A percentile compares a stretch with the other conserved stretches of the same genome.
These are phyloP conservation scores for Annona squamosa DNA, from an alignment of 164 flowering plant genomes.

Conservation along the genomic window DNA sequence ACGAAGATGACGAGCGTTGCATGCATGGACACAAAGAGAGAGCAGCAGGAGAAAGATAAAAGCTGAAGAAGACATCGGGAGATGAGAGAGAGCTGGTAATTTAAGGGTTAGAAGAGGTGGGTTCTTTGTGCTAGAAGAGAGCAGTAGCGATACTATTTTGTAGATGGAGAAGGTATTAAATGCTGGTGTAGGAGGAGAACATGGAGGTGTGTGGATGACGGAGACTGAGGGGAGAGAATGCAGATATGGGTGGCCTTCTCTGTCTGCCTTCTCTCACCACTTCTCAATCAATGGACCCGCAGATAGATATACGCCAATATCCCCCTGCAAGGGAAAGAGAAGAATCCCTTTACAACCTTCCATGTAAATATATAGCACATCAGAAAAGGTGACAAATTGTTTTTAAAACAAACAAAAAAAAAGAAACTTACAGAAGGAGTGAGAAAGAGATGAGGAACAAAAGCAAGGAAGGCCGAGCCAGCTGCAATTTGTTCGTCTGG, in stretches of 20 bases:
- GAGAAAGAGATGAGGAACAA: constrained; percentile 6
- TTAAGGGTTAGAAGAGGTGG: not conserved
- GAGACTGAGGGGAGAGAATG: constrained; percentile 19
- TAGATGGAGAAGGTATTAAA: constrained; percentile 39
- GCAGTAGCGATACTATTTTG: constrained; percentile 24
- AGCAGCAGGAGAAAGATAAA: constrained; percentile 20
- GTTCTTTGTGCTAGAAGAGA: not conserved
- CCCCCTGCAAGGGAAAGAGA: not conserved
- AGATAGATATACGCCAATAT: not conserved
- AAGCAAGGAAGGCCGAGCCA: constrained; percentile 13
- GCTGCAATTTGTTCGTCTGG: constrained; percentile 14
- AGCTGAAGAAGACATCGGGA: constrained; percentile 16
- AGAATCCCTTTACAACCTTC: not conserved
- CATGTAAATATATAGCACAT: not conserved
- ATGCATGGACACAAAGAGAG: constrained; percentile 28
- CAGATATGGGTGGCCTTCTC: constrained; percentile 13
- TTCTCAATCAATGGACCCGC: not conserved
- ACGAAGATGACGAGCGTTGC: constrained; percentile 30
- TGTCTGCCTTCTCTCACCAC: not conserved
- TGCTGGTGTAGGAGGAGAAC: constrained; percentile 49
- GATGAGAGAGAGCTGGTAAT: not conserved
- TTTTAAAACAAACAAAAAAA: not conserved
- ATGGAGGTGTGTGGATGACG: constrained; percentile 45
- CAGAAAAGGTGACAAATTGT: not conserved
- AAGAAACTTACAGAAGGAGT: not conserved